Base-by-base conservation (phyloP, 768 basidiomycete species). In the Termitomyces sp. region DNA sequence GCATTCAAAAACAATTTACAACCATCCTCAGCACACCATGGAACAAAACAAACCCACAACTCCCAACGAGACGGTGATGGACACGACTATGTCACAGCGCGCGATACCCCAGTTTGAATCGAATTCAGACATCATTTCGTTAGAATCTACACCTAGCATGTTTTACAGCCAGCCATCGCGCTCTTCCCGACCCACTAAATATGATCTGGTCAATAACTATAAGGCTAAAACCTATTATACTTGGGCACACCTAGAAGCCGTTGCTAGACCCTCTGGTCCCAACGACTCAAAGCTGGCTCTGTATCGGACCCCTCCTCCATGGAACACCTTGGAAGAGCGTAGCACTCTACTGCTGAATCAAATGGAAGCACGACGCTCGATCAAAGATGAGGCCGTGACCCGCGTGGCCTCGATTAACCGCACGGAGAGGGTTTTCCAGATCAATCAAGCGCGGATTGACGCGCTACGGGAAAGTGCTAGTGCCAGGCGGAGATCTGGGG, bases 251-350 rank as follows among this genome's bases (percentile, higher is more conserved):
- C 33, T 46, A 2, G 58, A 56, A n/a, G 27, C 20, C 14, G 13
- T 55, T 26, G 49, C 37, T 36, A 39, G 37, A n/a, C 50, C 53
- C 24, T 16, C 47, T 20, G 58, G 34, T 26, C 22, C 10, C 18
- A 51, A 64, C 8, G 71, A 74, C 51, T 53, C 60, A 9, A 54
- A 55, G 32, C 66, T 76, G 26, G 72, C 72, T 65, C 71, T 78
- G 18, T 75, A 69, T 60, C 74, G 77, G 16, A 57, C 60, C 6
- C 76, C 76, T 8, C 76, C 76, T 1, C 66, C 72, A 9, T 78
- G 76, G 74, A 65, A 55, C 49, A 53, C 56, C 1, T 60, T 77
- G 24, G 65, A 67, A 13, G 64, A 43, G 26, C 20, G 22, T 30
- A 60, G 50, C 50, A 36, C 45, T 20, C n/a, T 16, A n/a, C 49